Percentiles rank a stretch among this genome's conserved stretches.
These are phyloP conservation scores for Aspergillus texensis DNA, from an alignment of 2,329 filamentous ascomycete genomes.

Conservation along the genomic window DNA sequence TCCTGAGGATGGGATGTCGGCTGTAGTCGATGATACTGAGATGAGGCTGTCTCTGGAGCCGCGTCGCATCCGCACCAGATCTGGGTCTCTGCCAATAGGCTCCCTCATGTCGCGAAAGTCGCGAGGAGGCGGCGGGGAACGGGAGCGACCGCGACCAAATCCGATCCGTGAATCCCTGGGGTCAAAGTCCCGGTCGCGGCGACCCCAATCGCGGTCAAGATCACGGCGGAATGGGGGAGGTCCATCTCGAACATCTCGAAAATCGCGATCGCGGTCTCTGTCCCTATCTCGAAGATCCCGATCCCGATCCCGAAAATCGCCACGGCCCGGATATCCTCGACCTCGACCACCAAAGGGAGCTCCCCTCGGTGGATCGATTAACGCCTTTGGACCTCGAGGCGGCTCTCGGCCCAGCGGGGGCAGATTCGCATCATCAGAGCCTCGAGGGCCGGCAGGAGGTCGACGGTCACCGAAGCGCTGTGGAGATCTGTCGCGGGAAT, in stretches of 20 bases:
- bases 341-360: constrained; percentile 40
- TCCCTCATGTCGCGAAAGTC: constrained; percentile 46
- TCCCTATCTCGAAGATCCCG: constrained; percentile 62
- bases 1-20: constrained; percentile 40
- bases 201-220: constrained; percentile 48
- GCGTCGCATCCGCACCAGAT: constrained; percentile 44
- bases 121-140: constrained; percentile 43
- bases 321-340: constrained; percentile 47
- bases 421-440: constrained; percentile 62
- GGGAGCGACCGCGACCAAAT: constrained; percentile 49
- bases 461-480: constrained; percentile 72
- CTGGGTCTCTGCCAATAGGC: constrained; percentile 38
- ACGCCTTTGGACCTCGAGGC: constrained; percentile 78
- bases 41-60: constrained; percentile 48
- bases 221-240: constrained; percentile 44
- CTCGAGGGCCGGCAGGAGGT: constrained; percentile 53
- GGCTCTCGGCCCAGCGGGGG: constrained; percentile 66
- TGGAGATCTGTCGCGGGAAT: constrained; percentile 68
- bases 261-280: constrained; percentile 45
- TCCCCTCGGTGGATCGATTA: constrained; percentile 70
- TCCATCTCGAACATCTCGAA: constrained; percentile 44
- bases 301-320: constrained; percentile 54
- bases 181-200: constrained; percentile 52
- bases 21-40: constrained; percentile 38
- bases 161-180: constrained; percentile 46